Evolutionary conservation across 2,329 filamentous ascomycete genomes (phyloP), one percentile per base, ranked within the genome.

Genomic region (Colletotrichum echinochloae): DNA sequence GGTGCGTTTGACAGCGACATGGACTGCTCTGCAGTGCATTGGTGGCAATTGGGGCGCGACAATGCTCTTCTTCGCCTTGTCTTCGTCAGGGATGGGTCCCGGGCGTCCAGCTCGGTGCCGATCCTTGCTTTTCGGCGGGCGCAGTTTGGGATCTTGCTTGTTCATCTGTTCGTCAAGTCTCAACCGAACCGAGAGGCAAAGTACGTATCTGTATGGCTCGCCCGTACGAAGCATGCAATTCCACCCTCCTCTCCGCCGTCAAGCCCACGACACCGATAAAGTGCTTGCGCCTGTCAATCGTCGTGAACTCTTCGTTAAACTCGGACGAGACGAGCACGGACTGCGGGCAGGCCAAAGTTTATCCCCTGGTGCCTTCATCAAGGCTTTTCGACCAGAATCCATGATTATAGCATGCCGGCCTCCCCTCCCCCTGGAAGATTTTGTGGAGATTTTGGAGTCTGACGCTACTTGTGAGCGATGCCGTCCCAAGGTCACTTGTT

Each of bases 301-400:
- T 46, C 63, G 48, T 61, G 23, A n/a, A 60, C 51, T 46, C 57
- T 23, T 46, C 51, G 30, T 49, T 59, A 46, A 51, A 52, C 57
- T 67, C 52, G 59, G 57, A 68, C 57, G 64, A 68, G 64, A 52
- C 65, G 64, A 54, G 68, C 68, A 71, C 68, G 37, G 68, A 71
- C 68, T 63, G 64, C 65, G 68, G 65, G 46, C 68, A 68, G 41
- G 35, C 44, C 52, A 65, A 68, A 71, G 64, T 63, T 52, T 68
- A 71, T 60, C 68, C 54, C 44, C 57, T 61, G 49, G 64, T 67
- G 64, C 63, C 68, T 60, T 44, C 35, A 28, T 33, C 37, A 8
- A 56, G 26, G 37, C 41, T 49, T 49, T 5, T 70, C 41, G 33
- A 44, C 33, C 16, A 56, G 33, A 49, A 39, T 62, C 65, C 33